These are phyloP conservation scores for Malania oleifera DNA, from an alignment of 164 flowering plant species.

Conservation along the genomic window DNA sequence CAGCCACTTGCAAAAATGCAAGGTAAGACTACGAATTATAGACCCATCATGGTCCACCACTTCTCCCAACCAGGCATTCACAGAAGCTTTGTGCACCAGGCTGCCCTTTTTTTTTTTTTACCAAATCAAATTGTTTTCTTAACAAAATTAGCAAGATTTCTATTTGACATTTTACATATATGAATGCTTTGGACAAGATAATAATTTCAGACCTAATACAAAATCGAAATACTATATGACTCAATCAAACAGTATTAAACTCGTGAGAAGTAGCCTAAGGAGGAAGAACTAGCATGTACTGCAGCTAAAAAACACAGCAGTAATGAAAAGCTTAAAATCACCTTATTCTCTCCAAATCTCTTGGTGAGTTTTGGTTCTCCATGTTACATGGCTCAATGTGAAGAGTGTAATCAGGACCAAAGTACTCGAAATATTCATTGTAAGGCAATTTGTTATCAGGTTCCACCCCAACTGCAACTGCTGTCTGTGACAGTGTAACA, in stretches of 20 bases:
- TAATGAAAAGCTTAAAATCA: slow-evolving; percentile 14
- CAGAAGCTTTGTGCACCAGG: too few species aligned
- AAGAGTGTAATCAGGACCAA: slow-evolving; percentile 90
- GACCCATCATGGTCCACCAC: too few species aligned
- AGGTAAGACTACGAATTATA: too few species aligned
- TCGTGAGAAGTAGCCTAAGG: neutral
- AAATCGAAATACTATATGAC: too few species aligned
- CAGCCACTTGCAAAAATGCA: too few species aligned
- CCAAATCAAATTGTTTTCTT: too few species aligned
- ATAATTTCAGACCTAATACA: too few species aligned
- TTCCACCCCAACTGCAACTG: slow-evolving; percentile 92
- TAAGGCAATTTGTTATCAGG: slow-evolving; percentile 80
- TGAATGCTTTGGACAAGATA: too few species aligned
- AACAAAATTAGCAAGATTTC: too few species aligned
- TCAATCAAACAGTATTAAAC: neutral
- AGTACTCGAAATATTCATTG: slow-evolving; percentile 85
- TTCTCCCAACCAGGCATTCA: too few species aligned
- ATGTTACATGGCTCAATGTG: slow-evolving; percentile 58
- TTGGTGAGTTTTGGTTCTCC: slow-evolving; percentile 70
- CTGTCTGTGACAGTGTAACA: slow-evolving; percentile 55
- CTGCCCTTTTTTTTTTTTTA: too few species aligned
- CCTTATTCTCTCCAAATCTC: slow-evolving; percentile 78
- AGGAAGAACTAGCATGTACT: neutral
- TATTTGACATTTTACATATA: too few species aligned
- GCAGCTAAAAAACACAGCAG: neutral